Percentiles rank a stretch among this genome's conserved stretches.
Conservation (phyloP, 768 basidiomycete species). For the Dioszegia crocea region DNA sequence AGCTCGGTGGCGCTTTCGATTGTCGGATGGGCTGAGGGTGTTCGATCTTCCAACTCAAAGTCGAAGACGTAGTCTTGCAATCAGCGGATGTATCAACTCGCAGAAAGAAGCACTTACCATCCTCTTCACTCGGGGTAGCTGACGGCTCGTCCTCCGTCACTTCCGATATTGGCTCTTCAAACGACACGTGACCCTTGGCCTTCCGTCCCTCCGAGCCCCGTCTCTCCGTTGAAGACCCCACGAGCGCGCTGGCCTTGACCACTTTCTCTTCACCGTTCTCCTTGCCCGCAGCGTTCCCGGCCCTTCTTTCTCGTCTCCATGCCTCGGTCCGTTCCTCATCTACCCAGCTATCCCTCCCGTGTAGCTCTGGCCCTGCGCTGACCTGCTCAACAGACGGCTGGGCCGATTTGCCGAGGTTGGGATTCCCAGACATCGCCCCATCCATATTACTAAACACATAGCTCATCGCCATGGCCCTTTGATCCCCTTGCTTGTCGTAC, state of each 20-base stretch:
- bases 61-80: slow-evolving; percentile 46
- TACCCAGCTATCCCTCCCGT: slow-evolving; percentile 42
- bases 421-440: slow-evolving; percentile 17
- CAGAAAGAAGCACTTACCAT: slow-evolving; percentile 28
- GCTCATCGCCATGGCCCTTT: slow-evolving; percentile 31
- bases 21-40: background rate
- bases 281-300: background rate
- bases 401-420: too few relatives aligned
- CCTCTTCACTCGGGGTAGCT: slow-evolving; percentile 20
- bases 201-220: slow-evolving; percentile 16
- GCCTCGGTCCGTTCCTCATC: slow-evolving; percentile 21
- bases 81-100: slow-evolving; percentile 9
- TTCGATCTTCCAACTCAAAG: slow-evolving; percentile 44
- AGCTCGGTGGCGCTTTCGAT: background rate
- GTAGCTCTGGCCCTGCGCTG: background rate
- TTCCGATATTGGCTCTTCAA: slow-evolving; percentile 37
- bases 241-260: slow-evolving; percentile 23
- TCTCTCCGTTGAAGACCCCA: slow-evolving; percentile 11
- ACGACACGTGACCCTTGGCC: slow-evolving; percentile 40
- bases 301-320: slow-evolving; percentile 9
- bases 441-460: slow-evolving; percentile 27
- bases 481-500: slow-evolving; percentile 23
- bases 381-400: background rate
- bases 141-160: background rate
- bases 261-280: slow-evolving; percentile 20